Percentiles rank a stretch among this genome's conserved stretches.
Conservation (phyloP, 805 yeast species). For the Dipodascus geniculatus region DNA sequence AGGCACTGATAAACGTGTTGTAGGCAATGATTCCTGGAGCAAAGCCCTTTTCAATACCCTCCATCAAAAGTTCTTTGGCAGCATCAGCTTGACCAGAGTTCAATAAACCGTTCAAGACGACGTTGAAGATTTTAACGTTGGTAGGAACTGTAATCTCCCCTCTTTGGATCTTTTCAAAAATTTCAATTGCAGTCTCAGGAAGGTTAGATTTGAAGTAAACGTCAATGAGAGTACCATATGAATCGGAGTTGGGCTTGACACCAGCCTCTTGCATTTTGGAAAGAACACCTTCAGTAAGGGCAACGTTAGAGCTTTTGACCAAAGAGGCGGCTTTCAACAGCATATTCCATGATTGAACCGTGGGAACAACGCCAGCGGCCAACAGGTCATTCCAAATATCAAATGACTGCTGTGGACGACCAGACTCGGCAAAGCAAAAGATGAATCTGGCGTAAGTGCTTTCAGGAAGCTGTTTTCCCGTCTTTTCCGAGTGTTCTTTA, state of each 20-base stretch:
- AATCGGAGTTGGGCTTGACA: conserved; percentile 34
- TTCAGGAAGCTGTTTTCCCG: conserved; percentile 15
- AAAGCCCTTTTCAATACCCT: conserved; percentile 25
- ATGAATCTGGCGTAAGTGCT: conserved; percentile 21
- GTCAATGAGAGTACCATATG: conserved; percentile 37
- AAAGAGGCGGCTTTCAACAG: conserved; percentile 37
- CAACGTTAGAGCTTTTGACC: conserved; percentile 20
- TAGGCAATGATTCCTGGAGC: conserved; percentile 37
- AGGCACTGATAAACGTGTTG: conserved; percentile 38
- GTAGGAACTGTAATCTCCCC: conserved; percentile 26
- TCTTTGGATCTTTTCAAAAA: conserved; percentile 26
- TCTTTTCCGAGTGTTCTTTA: conserved; percentile 5
- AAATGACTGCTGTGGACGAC: conserved; percentile 18
- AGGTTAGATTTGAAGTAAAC: conserved; percentile 33
- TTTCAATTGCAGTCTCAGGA: conserved; percentile 32
- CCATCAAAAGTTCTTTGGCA: conserved; percentile 34
- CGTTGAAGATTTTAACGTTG: conserved; percentile 31
- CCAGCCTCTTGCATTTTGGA: conserved; percentile 26
- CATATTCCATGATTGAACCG: conserved; percentile 45
- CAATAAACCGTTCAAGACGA: conserved; percentile 35
- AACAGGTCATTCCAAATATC: conserved; percentile 41
- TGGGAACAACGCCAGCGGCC: conserved; percentile 29
- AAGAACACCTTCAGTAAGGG: conserved; percentile 21
- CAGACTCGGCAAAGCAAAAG: conserved; percentile 20
- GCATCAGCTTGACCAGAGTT: conserved; percentile 30